phyloP scores from a whole-genome alignment of 495 filamentous ascomycete genomes.

The Bombardia bombarda region DNA sequence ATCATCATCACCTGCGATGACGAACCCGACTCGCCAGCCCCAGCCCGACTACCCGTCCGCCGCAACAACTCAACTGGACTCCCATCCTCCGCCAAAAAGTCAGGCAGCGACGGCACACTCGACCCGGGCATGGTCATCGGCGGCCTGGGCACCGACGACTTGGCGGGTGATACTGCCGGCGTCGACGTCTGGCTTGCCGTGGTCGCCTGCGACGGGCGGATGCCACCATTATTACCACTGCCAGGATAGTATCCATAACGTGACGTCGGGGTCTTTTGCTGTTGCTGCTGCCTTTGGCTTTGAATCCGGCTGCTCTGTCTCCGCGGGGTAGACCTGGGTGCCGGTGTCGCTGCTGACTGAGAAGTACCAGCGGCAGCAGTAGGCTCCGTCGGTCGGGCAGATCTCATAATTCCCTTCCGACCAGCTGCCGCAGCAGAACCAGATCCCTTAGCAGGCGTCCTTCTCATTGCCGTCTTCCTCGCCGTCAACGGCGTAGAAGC shows the following conservation, averaged over 20 bases:
- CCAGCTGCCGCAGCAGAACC: neutral
- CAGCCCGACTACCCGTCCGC: neutral
- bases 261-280: neutral
- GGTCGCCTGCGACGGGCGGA: slow-evolving; percentile 37
- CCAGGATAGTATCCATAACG: neutral
- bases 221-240: slow-evolving; percentile 4
- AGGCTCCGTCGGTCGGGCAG: too few species aligned
- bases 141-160: slow-evolving; percentile 17
- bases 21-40: neutral
- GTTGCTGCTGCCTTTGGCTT: neutral
- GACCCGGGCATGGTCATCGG: slow-evolving; percentile 6
- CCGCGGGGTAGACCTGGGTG: slow-evolving; percentile 6
- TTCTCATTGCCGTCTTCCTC: neutral
- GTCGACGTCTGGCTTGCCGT: slow-evolving; percentile 32
- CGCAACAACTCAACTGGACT: slow-evolving; percentile 5
- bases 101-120: too few species aligned
- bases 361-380: too few species aligned
- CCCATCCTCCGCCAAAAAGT: neutral
- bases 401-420: neutral
- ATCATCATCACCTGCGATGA: slow-evolving; percentile 41
- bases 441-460: too few species aligned
- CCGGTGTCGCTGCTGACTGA: slow-evolving; percentile 2
- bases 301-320: slow-evolving; percentile 2
- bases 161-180: slow-evolving; percentile 6
- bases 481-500: neutral